Conservation (phyloP, 2,329 filamentous ascomycete genomes). For the Fusarium sp. region DNA sequence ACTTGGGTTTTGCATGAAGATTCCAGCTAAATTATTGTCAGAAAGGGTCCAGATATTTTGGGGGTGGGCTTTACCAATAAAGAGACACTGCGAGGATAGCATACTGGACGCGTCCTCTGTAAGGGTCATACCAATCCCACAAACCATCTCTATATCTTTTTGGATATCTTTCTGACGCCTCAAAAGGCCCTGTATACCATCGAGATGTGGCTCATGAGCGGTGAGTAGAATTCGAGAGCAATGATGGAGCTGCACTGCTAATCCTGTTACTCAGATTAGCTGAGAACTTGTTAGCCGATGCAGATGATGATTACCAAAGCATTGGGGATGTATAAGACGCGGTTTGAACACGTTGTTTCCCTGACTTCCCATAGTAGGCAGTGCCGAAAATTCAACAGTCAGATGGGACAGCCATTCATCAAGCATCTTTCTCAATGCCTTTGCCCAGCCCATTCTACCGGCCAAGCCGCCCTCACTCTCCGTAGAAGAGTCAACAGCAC, state of each 20-base stretch:
- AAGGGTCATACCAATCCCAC: conserved; percentile 63
- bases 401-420: conserved; percentile 52
- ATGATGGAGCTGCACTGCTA: conserved; percentile 37
- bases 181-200: conserved; percentile 59
- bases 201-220: conserved; percentile 41
- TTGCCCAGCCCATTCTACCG: conserved; percentile 24
- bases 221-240: conserved; percentile 53
- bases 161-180: conserved; percentile 48
- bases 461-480: conserved; percentile 17
- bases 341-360: conserved; percentile 56
- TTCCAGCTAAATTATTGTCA: conserved; percentile 11
- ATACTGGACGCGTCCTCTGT: conserved; percentile 58
- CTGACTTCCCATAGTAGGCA: conserved; percentile 52
- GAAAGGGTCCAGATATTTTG: fast-evolving
- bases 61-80: conserved; percentile 15
- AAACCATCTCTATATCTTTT: conserved; percentile 53
- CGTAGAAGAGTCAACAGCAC: conserved; percentile 39
- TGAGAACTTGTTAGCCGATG: fast-evolving
- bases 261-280: conserved; percentile 4
- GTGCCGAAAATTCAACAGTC: conserved; percentile 56
- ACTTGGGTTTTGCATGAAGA: conserved; percentile 36
- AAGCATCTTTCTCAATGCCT: conserved; percentile 40
- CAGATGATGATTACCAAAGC: conserved; percentile 46
- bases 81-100: conserved; percentile 60
- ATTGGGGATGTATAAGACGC: conserved; percentile 64